Evolutionary conservation across 176 grass and related monocot genomes (phyloP).

Genomic region (Otatea glauca): DNA sequence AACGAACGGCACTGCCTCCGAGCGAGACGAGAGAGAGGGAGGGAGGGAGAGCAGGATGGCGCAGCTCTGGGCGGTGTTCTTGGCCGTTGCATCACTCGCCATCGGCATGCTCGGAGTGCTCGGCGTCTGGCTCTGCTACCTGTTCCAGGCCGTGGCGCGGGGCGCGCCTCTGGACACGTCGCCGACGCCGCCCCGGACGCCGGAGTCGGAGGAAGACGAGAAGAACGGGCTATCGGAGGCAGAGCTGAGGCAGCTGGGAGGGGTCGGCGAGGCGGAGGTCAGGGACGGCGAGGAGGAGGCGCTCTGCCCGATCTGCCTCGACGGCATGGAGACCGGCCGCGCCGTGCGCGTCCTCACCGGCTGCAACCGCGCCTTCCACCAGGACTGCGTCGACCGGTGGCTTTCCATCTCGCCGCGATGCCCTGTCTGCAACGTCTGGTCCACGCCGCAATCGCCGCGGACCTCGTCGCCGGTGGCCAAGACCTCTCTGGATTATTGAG

Average conservation of each 20-base stretch:
- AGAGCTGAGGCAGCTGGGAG: conserved; percentile 45
- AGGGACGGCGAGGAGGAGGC: conserved; percentile 20
- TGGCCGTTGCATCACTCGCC: conserved; percentile 54
- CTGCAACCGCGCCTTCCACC: conserved; percentile 68
- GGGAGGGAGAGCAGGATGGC: conserved; percentile 36
- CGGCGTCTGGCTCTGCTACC: conserved; percentile 58
- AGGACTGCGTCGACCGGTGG: conserved; percentile 65
- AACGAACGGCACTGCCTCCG: background rate
- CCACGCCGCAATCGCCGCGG: conserved; percentile 17
- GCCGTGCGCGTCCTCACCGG: conserved; percentile 61
- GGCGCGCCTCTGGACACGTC: conserved; percentile 20
- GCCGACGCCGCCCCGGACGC: conserved; percentile 24
- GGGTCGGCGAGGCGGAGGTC: background rate
- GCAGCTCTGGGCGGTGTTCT: conserved; percentile 51
- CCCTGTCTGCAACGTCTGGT: conserved; percentile 53
- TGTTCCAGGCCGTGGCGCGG: conserved; percentile 54
- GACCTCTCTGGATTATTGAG: conserved; percentile 43
- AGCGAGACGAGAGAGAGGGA: background rate
- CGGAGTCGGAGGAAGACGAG: background rate
- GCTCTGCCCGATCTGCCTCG: conserved; percentile 67
- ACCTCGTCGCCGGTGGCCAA: conserved; percentile 26
- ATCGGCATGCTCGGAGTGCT: conserved; percentile 68
- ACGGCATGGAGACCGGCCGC: conserved; percentile 51
- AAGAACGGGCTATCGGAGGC: conserved; percentile 56
- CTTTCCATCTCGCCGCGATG: conserved; percentile 56